Evolutionary conservation across 805 yeast genomes (phyloP), one percentile per base, ranked within the genome.

Genomic region (Lachancea nothofagi): DNA sequence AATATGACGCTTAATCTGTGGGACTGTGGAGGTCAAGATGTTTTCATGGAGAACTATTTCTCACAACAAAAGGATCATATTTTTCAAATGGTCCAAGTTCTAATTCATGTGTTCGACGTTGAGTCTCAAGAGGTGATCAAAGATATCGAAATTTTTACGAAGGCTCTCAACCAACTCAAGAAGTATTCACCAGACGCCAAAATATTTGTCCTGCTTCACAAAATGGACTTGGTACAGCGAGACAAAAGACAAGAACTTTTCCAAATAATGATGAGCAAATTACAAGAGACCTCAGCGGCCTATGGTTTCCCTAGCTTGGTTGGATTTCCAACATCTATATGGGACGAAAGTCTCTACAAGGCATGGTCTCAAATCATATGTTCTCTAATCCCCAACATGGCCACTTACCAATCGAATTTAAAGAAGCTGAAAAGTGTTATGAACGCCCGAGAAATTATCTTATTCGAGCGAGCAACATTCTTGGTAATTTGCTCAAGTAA

Each of bases 21-120:
- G 97, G 98, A 93, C 62, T 93, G 98, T 65, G 98, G 97, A 54
- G 96, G 96, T 3, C 98, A 93, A 59, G 97, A 93, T 61, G 87
- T 83, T 2, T 93, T 89, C 50, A 89, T 93, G 86, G 97, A 90
- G 55, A 88, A 86, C 61, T 93, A 93, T 59, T 80, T 86, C 55
- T 77, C 89, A 3, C 80, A 85, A 40, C 95, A 87, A 47, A 78
- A 86, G 44, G 96, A 84, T 58, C 96, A 89, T 55, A 88, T 90
- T 32, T 90, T 90, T 67, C 83, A 87, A 54, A 86, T 87, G 83
- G 96, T 89, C 17, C 97, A 93, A 56, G 97, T 94, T 9, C 71
- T 93, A 26, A 90, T 93, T 44, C 95, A 89, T 62, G 97, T 93
- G 12, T 93, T 93, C 61, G 98, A 93, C 50, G 97, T 93, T 25